Evolutionary conservation across 208 protist genomes (phyloP), one percentile per base, ranked within the genome.

Genomic region (Leishmania major): DNA sequence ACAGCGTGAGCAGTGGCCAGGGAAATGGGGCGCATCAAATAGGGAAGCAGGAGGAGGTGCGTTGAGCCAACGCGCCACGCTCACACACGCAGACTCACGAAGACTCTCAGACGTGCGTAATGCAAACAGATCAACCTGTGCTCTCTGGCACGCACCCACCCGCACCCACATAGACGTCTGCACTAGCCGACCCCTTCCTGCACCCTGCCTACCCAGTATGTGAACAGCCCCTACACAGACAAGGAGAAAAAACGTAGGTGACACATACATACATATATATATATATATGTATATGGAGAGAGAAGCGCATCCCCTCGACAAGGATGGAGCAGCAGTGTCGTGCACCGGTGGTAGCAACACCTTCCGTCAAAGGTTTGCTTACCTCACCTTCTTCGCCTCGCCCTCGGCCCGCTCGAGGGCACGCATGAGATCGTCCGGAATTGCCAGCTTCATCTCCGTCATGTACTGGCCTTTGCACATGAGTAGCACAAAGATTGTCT

Each of bases 401-500:
- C 59, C 80, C 31, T 80, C 77, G 3, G 78, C 76, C 10, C 71
- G 62, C 31, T 84, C 77, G 31, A 84, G 45, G 25, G 72, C 75
- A 25, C 77, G 74, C 47, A 74, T 72, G 43, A 84, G 76, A 28
- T 69, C 47, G 2, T 86, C 84, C 0, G 92, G 92, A 28, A 94
- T 78, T 10, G 64, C 64, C 72, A 86, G 40, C 7, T 82, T 79
- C 74, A 95, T 53, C 79, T 97, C 94, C 72, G 88, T 72, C 74
- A 94, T 73, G 25, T 96, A 93, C 81, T 96, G 92, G 19, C 89
- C 91, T 57, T 94, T 79, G 78, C 91, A 90, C 88, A 95, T 82
- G 67, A 93, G 81, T 35, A 98, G 67, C 45, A 96, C 92, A 81
- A 94, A 95, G 7, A 93, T 79, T 11, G 93, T 95, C 77, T 98